Evolutionary conservation across 169 alveolate genomes (phyloP), one percentile per base, ranked within the genome.

Genomic region (Plasmodium gonderi): DNA sequence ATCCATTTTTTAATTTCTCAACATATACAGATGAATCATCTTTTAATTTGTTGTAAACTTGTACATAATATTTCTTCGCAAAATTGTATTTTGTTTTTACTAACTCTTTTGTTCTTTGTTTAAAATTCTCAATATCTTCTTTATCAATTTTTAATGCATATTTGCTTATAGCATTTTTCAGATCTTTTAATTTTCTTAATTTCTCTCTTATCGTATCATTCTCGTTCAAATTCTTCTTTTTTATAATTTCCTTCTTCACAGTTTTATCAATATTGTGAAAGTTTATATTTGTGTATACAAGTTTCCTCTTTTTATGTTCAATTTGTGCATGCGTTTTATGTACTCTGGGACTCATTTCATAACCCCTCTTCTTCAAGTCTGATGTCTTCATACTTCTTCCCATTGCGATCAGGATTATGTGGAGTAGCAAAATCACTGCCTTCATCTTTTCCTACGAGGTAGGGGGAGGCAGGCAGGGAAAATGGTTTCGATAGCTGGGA

Each of bases 231-330:
- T 85, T 17, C 4, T 17, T 49, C 31, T 85, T 85, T 40, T 49
- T 74, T 85, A 74, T 12, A 5, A 54, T 64, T 11, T 85, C 92
- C 26, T 85, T 85, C n/a, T 49, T 85, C 14, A 85, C 29, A 74
- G 9, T 74, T 29, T 82, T 82, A 11, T 85, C 85, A 2, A 75
- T 49, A 17, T 85, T 85, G 31, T 85, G 67, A 14, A 75, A 51
- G 26, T 74, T 85, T 74, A 85, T 85, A n/a, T 51, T 74, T 31
- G 68, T 51, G 44, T 85, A 85, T 44, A 75, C 17, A 31, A 26
- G 33, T 38, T 29, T 81, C 36, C 81, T 38, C 47, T 45, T 81
- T 29, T n/a, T 17, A 14, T 11, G 2, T 38, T 74, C 54, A 36
- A 26, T 31, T 7, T n/a, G 64, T 12, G 26, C 3, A 38, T 11